Evolutionary conservation across 2,329 filamentous ascomycete species (phyloP).

Genomic region (Aspergillus sp.): DNA sequence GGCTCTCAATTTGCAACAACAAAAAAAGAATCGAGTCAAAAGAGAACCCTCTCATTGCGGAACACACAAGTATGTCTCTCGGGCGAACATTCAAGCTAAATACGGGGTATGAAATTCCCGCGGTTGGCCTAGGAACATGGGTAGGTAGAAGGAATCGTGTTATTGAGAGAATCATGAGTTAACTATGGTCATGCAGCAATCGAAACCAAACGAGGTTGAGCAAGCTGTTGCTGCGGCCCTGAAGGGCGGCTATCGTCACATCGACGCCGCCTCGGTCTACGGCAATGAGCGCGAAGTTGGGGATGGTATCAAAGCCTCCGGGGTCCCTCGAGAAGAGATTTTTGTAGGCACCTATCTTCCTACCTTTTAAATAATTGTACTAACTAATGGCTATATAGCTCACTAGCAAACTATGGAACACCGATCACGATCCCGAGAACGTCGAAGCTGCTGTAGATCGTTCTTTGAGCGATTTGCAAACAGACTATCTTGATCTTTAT

Average conservation of each 20-base stretch:
- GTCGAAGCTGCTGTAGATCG: conserved; percentile 50
- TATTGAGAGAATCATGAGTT: background rate
- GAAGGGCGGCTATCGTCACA: conserved; percentile 54
- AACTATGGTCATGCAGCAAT: conserved; percentile 58
- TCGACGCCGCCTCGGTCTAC: conserved; percentile 50
- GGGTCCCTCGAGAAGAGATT: conserved; percentile 35
- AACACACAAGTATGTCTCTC: background rate
- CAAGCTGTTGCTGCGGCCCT: conserved; percentile 46
- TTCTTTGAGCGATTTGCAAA: conserved; percentile 59
- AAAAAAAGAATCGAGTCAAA: too few relatives aligned
- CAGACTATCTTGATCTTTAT: conserved; percentile 69
- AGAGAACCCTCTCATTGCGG: background rate
- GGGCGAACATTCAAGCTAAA: conserved; percentile 2
- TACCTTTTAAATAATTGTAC: background rate
- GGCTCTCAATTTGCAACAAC: too few relatives aligned
- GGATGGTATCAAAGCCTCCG: conserved; percentile 36
- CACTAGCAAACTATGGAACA: conserved; percentile 43
- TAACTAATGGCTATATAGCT: conserved; percentile 5
- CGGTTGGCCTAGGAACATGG: conserved; percentile 5
- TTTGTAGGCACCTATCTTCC: conserved; percentile 23
- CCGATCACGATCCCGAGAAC: conserved; percentile 30
- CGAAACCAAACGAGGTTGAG: conserved; percentile 54
- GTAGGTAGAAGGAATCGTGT: background rate
- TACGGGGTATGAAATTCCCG: conserved; percentile 1
- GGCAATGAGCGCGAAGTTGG: conserved; percentile 47